These are phyloP conservation scores for Penicillium angulare DNA, from an alignment of 495 filamentous ascomycete genomes.

Conservation along the genomic window DNA sequence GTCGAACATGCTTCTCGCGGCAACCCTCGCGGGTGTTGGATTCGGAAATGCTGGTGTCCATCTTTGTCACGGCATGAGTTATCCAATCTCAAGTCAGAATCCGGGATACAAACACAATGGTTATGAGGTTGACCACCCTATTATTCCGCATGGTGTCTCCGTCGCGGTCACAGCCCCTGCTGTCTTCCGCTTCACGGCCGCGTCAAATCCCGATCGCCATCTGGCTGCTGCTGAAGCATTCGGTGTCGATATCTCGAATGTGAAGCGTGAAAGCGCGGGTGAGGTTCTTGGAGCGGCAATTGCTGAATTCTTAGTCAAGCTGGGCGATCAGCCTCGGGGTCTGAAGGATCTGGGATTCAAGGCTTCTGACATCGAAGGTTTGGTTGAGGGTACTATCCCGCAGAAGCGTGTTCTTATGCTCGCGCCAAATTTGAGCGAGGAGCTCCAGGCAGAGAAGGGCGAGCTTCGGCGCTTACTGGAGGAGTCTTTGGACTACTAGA, in stretches of 20 bases:
- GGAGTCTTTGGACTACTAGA: slow-evolving; percentile 60
- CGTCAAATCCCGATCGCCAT: slow-evolving; percentile 89
- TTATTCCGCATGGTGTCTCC: slow-evolving; percentile 94
- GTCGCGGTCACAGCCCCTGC: slow-evolving; percentile 94
- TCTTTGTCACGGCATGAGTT: slow-evolving; percentile 95
- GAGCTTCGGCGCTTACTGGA: slow-evolving; percentile 63
- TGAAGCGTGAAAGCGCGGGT: slow-evolving; percentile 83
- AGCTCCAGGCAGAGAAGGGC: slow-evolving; percentile 61
- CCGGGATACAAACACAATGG: slow-evolving; percentile 84
- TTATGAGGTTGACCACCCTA: slow-evolving; percentile 68
- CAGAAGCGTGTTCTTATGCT: slow-evolving; percentile 88
- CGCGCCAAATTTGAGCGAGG: slow-evolving; percentile 74
- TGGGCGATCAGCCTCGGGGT: slow-evolving; percentile 89
- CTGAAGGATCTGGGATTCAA: slow-evolving; percentile 81
- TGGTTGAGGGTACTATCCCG: slow-evolving; percentile 93
- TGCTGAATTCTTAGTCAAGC: slow-evolving; percentile 68
- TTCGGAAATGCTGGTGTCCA: slow-evolving; percentile 98
- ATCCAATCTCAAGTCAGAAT: slow-evolving; percentile 92
- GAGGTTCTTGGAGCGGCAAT: slow-evolving; percentile 82
- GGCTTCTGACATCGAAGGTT: slow-evolving; percentile 64
- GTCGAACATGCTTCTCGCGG: slow-evolving; percentile 89
- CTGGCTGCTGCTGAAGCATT: slow-evolving; percentile 86
- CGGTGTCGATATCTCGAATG: slow-evolving; percentile 81
- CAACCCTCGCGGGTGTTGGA: slow-evolving; percentile 89
- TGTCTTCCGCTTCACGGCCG: slow-evolving; percentile 88